A percentile compares a stretch with the other conserved stretches of the same genome.
These are phyloP conservation scores for Cinnamomum chago DNA, from an alignment of 164 flowering plant species.

Conservation along the genomic window DNA sequence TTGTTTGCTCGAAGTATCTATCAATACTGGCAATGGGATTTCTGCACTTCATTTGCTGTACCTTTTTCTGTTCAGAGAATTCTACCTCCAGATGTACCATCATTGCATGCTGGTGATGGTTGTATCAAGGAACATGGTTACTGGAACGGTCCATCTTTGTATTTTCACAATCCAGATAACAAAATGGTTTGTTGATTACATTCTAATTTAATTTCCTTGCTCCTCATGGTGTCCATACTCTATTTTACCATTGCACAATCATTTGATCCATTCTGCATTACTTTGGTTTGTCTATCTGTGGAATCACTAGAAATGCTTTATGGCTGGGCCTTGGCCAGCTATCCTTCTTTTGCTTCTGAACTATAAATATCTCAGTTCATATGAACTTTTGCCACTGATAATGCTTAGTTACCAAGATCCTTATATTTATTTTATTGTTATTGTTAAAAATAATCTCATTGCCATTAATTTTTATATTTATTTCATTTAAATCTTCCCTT, in stretches of 20 bases:
- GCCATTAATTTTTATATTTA: background rate
- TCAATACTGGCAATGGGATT: constrained; percentile 40
- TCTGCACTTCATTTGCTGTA: constrained; percentile 43
- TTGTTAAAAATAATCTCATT: background rate
- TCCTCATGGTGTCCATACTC: background rate
- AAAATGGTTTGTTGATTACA: constrained; percentile 46
- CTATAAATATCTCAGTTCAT: background rate
- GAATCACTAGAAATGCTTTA: background rate
- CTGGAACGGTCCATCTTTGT: constrained; percentile 43
- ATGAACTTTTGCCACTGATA: background rate
- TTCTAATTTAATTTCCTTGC: background rate
- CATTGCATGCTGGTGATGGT: constrained; percentile 36
- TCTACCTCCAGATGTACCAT: constrained; percentile 34
- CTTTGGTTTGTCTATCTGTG: background rate
- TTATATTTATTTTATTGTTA: too few species aligned
- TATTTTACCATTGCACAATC: background rate
- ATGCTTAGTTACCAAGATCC: background rate
- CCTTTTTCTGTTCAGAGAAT: constrained; percentile 38
- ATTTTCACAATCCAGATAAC: constrained; percentile 42
- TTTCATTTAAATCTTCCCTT: background rate
- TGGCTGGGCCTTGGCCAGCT: background rate
- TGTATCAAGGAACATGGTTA: constrained; percentile 38
- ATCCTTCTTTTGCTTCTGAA: background rate
- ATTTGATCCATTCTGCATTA: background rate
- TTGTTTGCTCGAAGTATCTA: constrained; percentile 31